Evolutionary conservation across 225 moss, liverwort and hornwort genomes (phyloP).

Genomic region (Thuidium tamariscinum): DNA sequence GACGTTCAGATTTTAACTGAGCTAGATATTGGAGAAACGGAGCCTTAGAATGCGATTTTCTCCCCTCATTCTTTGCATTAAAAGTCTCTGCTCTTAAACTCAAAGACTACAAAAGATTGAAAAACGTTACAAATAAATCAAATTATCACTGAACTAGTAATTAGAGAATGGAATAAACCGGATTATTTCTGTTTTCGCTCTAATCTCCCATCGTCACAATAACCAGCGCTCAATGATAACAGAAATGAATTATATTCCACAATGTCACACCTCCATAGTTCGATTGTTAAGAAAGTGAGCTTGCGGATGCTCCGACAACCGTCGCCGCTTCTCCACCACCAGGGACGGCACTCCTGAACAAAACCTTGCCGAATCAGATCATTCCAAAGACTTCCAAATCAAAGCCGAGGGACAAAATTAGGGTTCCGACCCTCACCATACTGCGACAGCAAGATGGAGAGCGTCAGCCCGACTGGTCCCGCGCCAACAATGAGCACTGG

Average conservation of each 20-base stretch:
- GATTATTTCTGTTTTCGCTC: not conserved
- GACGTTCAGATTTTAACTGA: not conserved
- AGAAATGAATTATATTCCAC: not conserved
- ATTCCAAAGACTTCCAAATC: not conserved
- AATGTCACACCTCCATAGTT: constrained; percentile 78
- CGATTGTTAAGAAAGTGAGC: constrained; percentile 97
- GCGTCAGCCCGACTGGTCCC: constrained; percentile 86
- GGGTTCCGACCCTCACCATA: constrained; percentile 50
- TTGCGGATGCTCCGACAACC: constrained; percentile 77
- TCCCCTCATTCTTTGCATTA: not conserved
- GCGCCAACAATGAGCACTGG: constrained; percentile 92
- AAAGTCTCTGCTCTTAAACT: not conserved
- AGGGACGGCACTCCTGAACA: constrained; percentile 62
- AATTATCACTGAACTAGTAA: not conserved
- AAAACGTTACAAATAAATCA: not conserved
- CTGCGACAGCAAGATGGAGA: constrained; percentile 79
- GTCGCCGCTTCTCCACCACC: constrained; percentile 63
- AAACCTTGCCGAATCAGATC: not conserved
- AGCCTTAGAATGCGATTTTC: not conserved
- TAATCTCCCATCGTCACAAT: not conserved
- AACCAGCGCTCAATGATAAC: not conserved
- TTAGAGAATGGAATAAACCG: not conserved
- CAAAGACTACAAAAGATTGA: not conserved
- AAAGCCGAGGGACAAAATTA: not conserved
- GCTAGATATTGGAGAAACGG: not conserved